Evolutionary conservation across 805 yeast genomes (phyloP).

Genomic region (Priceomyces fermenticarens): DNA sequence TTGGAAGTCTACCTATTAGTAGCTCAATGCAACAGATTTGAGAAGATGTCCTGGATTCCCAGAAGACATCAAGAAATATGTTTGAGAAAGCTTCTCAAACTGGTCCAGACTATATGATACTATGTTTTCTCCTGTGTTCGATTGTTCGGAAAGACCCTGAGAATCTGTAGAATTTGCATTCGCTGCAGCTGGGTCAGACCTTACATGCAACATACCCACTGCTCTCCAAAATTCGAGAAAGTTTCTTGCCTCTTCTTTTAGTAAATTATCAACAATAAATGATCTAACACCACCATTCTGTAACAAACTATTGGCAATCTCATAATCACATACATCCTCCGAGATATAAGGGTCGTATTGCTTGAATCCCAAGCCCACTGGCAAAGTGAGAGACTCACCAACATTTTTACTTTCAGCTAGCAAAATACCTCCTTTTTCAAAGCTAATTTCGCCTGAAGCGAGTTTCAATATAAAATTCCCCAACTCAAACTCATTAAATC

Average conservation of each 20-base stretch:
- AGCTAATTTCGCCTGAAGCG: conserved; percentile 49
- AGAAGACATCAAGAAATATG: conserved; percentile 29
- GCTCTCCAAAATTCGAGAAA: conserved; percentile 31
- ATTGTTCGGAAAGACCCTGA: conserved; percentile 5
- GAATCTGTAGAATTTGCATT: conserved; percentile 13
- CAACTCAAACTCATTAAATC: conserved; percentile 61
- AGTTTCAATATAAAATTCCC: conserved; percentile 54
- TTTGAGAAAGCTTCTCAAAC: conserved; percentile 27
- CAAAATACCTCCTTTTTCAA: conserved; percentile 62
- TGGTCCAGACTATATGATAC: conserved; percentile 8
- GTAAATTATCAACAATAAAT: conserved; percentile 23
- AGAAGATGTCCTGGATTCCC: conserved; percentile 40
- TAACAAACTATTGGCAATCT: conserved; percentile 48
- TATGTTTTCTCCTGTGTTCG: neutral
- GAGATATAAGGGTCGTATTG: conserved; percentile 57
- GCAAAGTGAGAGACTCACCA: conserved; percentile 52
- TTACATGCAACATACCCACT: conserved; percentile 29
- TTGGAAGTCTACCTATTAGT: conserved; percentile 9
- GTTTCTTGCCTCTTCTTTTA: conserved; percentile 27
- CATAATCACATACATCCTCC: conserved; percentile 48
- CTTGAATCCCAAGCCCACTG: conserved; percentile 54
- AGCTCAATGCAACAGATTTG: conserved; percentile 26
- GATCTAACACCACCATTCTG: conserved; percentile 30
- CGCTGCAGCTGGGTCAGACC: conserved; percentile 33
- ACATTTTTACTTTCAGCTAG: conserved; percentile 60